A percentile compares a stretch with the other conserved stretches of the same genome.
Evolutionary conservation across 2,329 filamentous ascomycete genomes (phyloP).

Genomic region (Aspergillus neoniger): DNA sequence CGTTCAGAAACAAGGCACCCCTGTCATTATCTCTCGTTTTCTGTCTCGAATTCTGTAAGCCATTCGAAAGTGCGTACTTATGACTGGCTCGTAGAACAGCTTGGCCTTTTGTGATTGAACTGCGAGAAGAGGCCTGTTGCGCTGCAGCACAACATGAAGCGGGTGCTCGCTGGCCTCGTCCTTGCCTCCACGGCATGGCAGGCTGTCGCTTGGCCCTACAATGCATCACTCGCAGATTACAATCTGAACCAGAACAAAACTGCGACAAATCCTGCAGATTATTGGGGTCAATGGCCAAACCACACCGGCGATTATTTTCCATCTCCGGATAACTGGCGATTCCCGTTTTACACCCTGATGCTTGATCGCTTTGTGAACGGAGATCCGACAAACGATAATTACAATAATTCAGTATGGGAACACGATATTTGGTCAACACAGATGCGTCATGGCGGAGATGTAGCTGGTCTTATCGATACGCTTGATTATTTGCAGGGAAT

Average conservation of each 20-base stretch:
- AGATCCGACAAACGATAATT: conserved; percentile 63
- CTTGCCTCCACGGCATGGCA: conserved; percentile 26
- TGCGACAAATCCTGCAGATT: conserved; percentile 58
- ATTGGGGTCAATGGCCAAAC: conserved; percentile 56
- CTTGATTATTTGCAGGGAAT: conserved; percentile 65
- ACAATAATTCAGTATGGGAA: conserved; percentile 61
- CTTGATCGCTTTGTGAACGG: conserved; percentile 65
- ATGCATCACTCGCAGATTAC: conserved; percentile 52
- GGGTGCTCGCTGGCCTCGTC: conserved; percentile 22
- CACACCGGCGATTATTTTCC: conserved; percentile 48
- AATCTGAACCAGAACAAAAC: conserved; percentile 62
- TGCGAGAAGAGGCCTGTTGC: neutral
- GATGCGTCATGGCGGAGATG: conserved; percentile 63
- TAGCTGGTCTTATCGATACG: conserved; percentile 57
- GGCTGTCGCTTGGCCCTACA: conserved; percentile 45
- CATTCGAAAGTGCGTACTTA: too few species aligned
- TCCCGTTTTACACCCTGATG: conserved; percentile 66
- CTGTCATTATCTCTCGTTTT: too few species aligned
- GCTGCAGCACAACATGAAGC: conserved; percentile 25
- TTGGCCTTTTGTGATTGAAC: too few species aligned
- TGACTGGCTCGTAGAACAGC: too few species aligned
- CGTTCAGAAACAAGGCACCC: too few species aligned
- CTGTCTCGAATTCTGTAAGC: too few species aligned
- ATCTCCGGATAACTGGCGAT: conserved; percentile 63
- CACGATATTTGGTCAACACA: conserved; percentile 61